Base-by-base conservation (phyloP, 306 rosid species). In the Astragalus glycyphyllos region DNA sequence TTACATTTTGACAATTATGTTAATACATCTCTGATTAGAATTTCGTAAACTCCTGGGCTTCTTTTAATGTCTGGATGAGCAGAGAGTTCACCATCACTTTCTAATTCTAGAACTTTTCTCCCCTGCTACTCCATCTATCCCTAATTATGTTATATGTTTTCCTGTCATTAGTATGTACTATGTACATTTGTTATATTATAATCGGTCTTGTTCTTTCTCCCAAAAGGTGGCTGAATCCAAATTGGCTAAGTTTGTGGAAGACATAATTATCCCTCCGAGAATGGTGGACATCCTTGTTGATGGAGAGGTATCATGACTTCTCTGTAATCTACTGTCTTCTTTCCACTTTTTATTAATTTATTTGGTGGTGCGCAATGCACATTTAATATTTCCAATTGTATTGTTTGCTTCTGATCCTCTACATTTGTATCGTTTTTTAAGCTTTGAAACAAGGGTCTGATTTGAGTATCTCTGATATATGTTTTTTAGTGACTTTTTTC, bases 191-290 rank as follows among this genome's bases (percentile, higher is more conserved):
- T 13, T 64, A 13, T 61, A n/a, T 11, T 64, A 38, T 67, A 68
- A 74, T 34, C 29, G 53, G 40, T 48, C 51, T 49, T 48, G 8
- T 17, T 56, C 38, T 72, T 76, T 69, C 82, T 61, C 67, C 44
- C 45, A 69, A 83, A 72, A 93, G 98, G 95, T 89, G 59, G 95
- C 99, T 56, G 99, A 94, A 78, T 89, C 95, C 79, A 94, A 87
- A 46, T 75, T 94, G 87, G 96, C 99, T 16, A 91, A 87, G 71
- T 94, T 94, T 82, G 99, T 94, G 4, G 99, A 91, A 86, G 99
- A 94, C 83, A 87, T 94, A 66, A 89, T 94, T 48, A 87, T 94
- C 68, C 97, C 99, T 77, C 99, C 99, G 74, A 91, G 95, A 78
- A 94, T 94, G 96, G 91, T 94, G 54, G 96, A 94, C 82, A 71